Conservation (phyloP, 2,329 filamentous ascomycete species). For the Ophiocordyceps camponoti-rufipedis region DNA sequence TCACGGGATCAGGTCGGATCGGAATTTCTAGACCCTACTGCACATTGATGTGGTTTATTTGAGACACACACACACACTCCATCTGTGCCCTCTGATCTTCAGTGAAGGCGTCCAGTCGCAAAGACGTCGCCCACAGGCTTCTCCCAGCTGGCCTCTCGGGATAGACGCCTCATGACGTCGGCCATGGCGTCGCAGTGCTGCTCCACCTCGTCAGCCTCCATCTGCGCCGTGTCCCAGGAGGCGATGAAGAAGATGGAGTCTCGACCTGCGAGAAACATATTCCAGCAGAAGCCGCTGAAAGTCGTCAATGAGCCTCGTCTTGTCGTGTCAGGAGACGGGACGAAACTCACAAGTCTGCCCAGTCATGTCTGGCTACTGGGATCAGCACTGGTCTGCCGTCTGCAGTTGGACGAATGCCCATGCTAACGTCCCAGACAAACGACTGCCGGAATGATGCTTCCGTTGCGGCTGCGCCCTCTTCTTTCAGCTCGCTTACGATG, state of each 20-base stretch:
- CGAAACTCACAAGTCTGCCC: slow-evolving; percentile 17
- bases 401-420: slow-evolving; percentile 9
- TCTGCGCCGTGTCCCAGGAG: slow-evolving; percentile 21
- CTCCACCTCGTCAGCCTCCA: slow-evolving; percentile 15
- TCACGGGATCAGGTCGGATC: not conserved
- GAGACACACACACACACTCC: not conserved
- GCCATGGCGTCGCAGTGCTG: slow-evolving; percentile 12
- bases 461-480: slow-evolving; percentile 13
- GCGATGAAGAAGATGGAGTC: slow-evolving; percentile 16
- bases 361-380: slow-evolving; percentile 15
- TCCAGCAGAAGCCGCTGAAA: slow-evolving; percentile 19
- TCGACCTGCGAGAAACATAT: slow-evolving; percentile 16
- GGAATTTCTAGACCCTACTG: not conserved
- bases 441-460: slow-evolving; percentile 17
- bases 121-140: slow-evolving; percentile 1
- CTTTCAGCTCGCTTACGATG: slow-evolving; percentile 12
- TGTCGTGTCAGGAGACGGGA: not conserved
- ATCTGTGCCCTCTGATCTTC: not conserved
- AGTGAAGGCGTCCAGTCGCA: not conserved
- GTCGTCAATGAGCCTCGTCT: not conserved
- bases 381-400: slow-evolving; percentile 9
- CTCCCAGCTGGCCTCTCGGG: slow-evolving; percentile 10
- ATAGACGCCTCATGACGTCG: slow-evolving; percentile 12
- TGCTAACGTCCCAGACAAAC: slow-evolving; percentile 20
- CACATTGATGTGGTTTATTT: not conserved